phyloP scores from a whole-genome alignment of 805 yeast species.

The Starmerella bacillaris region DNA sequence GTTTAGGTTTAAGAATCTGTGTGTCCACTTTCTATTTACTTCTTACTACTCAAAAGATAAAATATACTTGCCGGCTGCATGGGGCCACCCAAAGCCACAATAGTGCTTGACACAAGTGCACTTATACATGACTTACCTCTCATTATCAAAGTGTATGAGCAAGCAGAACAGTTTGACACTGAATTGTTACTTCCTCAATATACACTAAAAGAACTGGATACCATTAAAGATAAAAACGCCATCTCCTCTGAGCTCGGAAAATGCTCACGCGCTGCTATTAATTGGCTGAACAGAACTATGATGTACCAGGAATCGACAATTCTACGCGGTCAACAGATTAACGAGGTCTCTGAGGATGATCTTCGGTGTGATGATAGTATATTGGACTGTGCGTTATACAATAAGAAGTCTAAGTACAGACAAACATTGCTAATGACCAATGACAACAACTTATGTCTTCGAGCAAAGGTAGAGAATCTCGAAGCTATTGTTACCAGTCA shows the following conservation, averaged over 20 bases:
- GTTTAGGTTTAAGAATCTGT: too few relatives aligned
- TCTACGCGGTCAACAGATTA: constrained; percentile 10
- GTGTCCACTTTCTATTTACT: too few relatives aligned
- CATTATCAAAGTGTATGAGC: constrained; percentile 1
- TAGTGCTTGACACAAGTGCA: constrained; percentile 13
- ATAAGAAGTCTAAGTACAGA: background rate
- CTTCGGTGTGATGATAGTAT: constrained; percentile 9
- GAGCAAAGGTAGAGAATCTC: constrained; percentile 8
- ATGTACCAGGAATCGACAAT: constrained; percentile 2
- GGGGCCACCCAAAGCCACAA: constrained; percentile 4
- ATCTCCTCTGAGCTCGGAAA: background rate
- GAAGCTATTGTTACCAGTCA: constrained; percentile 4
- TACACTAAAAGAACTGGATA: constrained; percentile 10
- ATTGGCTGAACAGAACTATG: constrained; percentile 7
- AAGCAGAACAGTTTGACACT: background rate
- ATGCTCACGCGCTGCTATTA: constrained; percentile 11
- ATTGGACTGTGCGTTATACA: constrained; percentile 14
- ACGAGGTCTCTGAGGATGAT: constrained; percentile 2
- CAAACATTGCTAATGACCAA: constrained; percentile 9
- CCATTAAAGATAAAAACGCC: constrained; percentile 9
- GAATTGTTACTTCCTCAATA: constrained; percentile 10
- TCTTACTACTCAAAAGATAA: too few relatives aligned
- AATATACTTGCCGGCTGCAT: too few relatives aligned
- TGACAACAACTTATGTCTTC: constrained; percentile 9
- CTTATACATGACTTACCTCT: constrained; percentile 3